Evolutionary conservation across 805 yeast species (phyloP), one percentile per base, ranked within the genome.

Genomic region (Myxozyma kluyveri): DNA sequence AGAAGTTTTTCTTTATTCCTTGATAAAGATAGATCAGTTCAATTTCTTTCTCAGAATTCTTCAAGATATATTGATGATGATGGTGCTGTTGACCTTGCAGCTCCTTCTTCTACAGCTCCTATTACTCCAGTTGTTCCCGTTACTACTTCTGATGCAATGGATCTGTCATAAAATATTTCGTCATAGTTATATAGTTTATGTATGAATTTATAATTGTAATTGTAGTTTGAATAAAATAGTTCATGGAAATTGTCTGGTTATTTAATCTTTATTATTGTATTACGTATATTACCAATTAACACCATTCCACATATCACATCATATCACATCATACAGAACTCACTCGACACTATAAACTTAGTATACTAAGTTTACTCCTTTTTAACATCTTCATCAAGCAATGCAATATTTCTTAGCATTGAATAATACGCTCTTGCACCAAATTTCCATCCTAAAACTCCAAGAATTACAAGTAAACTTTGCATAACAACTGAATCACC

Each of bases 21-120:
- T 69, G 99, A 93, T 71, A 79, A 91, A 52, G 84, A 81, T 54
- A 82, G 99, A 71, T 86, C 95, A 38, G 96, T 90, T 29, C 84
- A 87, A 67, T 88, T 80, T 67, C 78, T 93, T 62, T 83, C 86
- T 65, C 88, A 86, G 64, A 75, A 75, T 63, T 70, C 84, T 26
- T 73, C 73, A 23, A 84, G 83, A 61, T 88, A 82, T 66, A 83
- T 89, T 63, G 88, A 84, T 67, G 91, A 90, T 63, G 69, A 79
- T 22, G 96, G 96, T 9, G 39, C 37, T 39, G 55, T 48, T 32
- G 42, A 55, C 26, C 41, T 54, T 35, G 42, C 40, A 4, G 37
- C 59, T 5, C 17, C n/a, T 12, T 36, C 29, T n/a, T 33, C 61
- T 12, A 39, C 37, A 12, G 38, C 50, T 46, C 45, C 50, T 12